phyloP scores from a whole-genome alignment of 2,329 filamentous ascomycete genomes.

The Xenoacremonium recifei region DNA sequence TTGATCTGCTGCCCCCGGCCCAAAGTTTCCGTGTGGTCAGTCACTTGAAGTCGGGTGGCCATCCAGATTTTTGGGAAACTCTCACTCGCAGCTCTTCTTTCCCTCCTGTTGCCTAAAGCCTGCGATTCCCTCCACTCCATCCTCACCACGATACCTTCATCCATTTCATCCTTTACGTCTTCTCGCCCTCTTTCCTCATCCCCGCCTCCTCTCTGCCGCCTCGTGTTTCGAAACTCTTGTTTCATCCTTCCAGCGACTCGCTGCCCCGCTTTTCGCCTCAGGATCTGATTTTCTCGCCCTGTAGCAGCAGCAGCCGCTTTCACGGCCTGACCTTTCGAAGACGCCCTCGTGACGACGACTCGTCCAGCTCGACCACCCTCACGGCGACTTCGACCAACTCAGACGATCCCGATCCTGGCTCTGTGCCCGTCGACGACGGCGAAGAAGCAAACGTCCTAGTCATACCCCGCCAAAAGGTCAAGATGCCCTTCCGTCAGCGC shows the following conservation, averaged over 20 bases:
- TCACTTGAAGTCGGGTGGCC: no score
- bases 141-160: constrained; percentile 3
- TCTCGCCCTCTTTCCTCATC: neutral
- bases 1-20: no score
- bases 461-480: constrained; percentile 19
- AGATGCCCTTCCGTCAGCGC: constrained; percentile 39
- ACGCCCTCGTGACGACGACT: constrained; percentile 15
- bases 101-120: no score
- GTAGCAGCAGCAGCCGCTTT: constrained; percentile 17
- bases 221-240: neutral
- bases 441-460: constrained; percentile 13
- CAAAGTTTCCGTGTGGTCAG: no score
- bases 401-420: constrained; percentile 10
- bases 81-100: no score
- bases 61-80: no score
- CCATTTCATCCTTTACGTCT: neutral
- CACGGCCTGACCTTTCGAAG: constrained; percentile 20
- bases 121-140: no score
- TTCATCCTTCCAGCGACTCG: constrained; percentile 3
- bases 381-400: constrained; percentile 9
- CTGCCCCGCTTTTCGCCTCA: constrained; percentile 7
- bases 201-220: neutral
- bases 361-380: constrained; percentile 20
- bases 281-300: constrained; percentile 14
- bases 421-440: no score